Percentiles rank a stretch among this genome's conserved stretches.
Conservation (phyloP, 192 early-diverging fungal species). For the Rhizophagus clarus region DNA sequence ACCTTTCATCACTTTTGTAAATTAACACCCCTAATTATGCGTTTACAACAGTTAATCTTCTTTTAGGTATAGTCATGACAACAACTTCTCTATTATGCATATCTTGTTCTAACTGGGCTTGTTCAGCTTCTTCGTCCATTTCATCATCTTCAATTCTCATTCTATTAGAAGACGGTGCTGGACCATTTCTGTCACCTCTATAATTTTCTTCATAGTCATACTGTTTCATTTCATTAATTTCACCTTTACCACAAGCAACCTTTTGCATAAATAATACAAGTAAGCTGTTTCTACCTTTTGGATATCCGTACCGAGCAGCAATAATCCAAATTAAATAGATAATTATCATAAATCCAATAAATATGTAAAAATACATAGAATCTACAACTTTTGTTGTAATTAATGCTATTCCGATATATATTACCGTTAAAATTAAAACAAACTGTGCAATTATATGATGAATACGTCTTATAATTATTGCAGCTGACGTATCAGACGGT, state of each 20-base stretch:
- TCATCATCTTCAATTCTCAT: constrained; percentile 2
- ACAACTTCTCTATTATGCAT: constrained; percentile 27
- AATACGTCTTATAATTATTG: neutral
- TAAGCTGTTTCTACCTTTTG: constrained; percentile 10
- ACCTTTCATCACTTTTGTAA: too few species aligned
- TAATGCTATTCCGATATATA: neutral
- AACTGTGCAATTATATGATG: constrained; percentile 5
- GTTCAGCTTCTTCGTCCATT: constrained; percentile 16
- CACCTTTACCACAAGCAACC: constrained; percentile 4
- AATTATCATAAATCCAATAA: constrained; percentile 6
- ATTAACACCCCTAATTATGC: neutral
- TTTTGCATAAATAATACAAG: neutral
- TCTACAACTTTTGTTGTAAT: neutral
- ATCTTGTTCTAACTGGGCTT: constrained; percentile 14
- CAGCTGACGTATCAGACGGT: neutral
- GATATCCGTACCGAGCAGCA: constrained; percentile 17
- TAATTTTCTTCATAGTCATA: neutral
- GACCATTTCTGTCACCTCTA: neutral
- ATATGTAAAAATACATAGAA: neutral
- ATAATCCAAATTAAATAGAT: constrained; percentile 25
- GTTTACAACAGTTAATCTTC: constrained; percentile 26
- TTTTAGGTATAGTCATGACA: constrained; percentile 31
- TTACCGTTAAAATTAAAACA: constrained; percentile 10
- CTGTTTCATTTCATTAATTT: neutral
- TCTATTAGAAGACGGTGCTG: neutral